Evolutionary conservation across 1,284 basidiomycete genomes (phyloP), one percentile per base, ranked within the genome.

Genomic region (Sporisorium scitamineum): DNA sequence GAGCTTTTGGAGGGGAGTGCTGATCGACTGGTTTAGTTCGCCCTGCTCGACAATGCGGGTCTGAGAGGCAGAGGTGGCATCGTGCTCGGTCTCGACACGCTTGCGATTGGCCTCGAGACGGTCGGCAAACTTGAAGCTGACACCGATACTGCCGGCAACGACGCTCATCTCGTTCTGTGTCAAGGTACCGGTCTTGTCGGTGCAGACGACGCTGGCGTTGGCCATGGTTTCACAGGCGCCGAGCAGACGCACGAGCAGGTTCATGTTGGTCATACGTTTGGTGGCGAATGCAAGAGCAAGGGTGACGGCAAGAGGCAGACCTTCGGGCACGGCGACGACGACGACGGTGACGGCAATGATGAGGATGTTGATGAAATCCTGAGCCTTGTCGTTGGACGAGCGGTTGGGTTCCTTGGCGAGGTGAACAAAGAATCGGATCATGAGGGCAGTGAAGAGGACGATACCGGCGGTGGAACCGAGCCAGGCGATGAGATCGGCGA

Each of bases 201-300:
- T 97, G 87, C 95, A 97, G 29, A 97, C 90, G 70, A 97, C 95
- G 24, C 92, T 96, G 14, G 95, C 93, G 84, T 98, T 97, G 34
- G 93, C 96, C 95, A 98, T 99, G 8, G 94, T 98, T 88, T 98
- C 96, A 86, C 96, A 99, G 27, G 94, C 94, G 14, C 94, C 93
- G 37, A 99, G 90, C 3, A 98, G 92, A 74, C 96, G 94, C 20
- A 99, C 96, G 52, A 99, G 90, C 0, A 99, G 88, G 70, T 96
- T 96, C 86, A 95, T 93, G 83, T 92, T 90, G 20, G 95, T 94
- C 96, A 99, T 99, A 29, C 95, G 91, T 84, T 94, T 95, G 51
- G 96, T 99, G 0, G 96, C 96, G 83, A 98, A 98, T 0, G 96
- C 94, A 26, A 99, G 89, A 0, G 97, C 96, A 47, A 99, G 90